phyloP scores from a whole-genome alignment of 2,329 filamentous ascomycete genomes.

The Didymella segeticola region DNA sequence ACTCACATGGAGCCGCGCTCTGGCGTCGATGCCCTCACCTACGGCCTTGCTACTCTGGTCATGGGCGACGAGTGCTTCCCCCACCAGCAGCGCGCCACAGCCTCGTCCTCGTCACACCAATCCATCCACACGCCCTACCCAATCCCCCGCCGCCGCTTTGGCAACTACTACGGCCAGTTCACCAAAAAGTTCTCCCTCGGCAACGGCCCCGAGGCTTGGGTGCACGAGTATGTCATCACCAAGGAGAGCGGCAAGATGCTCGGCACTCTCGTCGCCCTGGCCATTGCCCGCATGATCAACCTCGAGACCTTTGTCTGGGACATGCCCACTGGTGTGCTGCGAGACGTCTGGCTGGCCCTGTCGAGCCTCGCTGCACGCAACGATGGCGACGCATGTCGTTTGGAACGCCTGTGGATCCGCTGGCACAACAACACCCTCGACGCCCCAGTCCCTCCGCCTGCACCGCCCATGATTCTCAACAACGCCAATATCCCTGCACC shows the following conservation, averaged over 20 bases:
- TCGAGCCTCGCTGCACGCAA: conserved; percentile 70
- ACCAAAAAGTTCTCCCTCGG: conserved; percentile 83
- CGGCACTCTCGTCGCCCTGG: conserved; percentile 79
- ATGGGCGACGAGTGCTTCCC: conserved; percentile 72
- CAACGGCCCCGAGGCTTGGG: conserved; percentile 81
- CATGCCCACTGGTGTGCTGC: conserved; percentile 83
- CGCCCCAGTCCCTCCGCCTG: conserved; percentile 43
- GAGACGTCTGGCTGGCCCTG: conserved; percentile 81
- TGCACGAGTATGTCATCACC: conserved; percentile 79
- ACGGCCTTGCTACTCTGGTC: conserved; percentile 79
- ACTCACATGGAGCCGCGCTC: conserved; percentile 69
- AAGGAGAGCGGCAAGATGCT: conserved; percentile 89
- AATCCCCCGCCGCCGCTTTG: conserved; percentile 58
- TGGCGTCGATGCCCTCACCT: conserved; percentile 82
- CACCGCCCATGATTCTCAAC: conserved; percentile 47
- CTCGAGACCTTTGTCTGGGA: conserved; percentile 87
- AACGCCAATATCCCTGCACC: conserved; percentile 49
- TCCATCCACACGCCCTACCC: conserved; percentile 47
- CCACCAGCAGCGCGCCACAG: too few species aligned
- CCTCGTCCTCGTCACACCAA: too few species aligned
- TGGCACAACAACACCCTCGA: conserved; percentile 77
- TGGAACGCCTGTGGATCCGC: conserved; percentile 79
- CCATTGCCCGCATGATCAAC: conserved; percentile 81
- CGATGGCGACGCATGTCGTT: conserved; percentile 66
- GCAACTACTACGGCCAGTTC: conserved; percentile 79